Percentiles rank a stretch among this genome's conserved stretches.
phyloP scores from a whole-genome alignment of 495 filamentous ascomycete species.

The Trichoderma virens region DNA sequence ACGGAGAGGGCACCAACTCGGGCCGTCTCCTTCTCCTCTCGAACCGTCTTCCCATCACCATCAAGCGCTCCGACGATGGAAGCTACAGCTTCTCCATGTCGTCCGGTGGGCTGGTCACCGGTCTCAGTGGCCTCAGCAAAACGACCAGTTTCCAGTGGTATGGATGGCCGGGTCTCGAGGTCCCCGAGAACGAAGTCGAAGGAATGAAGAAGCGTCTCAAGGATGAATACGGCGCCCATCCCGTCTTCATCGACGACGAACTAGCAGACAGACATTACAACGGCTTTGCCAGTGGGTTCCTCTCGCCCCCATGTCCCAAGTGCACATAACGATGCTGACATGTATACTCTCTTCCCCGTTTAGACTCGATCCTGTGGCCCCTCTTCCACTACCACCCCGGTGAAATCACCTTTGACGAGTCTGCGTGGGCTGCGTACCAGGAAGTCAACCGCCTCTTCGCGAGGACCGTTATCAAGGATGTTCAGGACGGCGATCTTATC shows the following conservation, averaged over 20 bases:
- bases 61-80: slow-evolving; percentile 78
- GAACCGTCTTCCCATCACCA: slow-evolving; percentile 89
- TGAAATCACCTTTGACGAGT: slow-evolving; percentile 85
- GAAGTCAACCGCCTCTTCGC: slow-evolving; percentile 85
- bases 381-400: slow-evolving; percentile 94
- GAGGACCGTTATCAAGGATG: slow-evolving; percentile 61
- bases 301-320: not conserved
- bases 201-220: slow-evolving; percentile 60
- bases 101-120: slow-evolving; percentile 87
- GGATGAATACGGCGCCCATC: slow-evolving; percentile 64
- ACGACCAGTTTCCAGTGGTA: slow-evolving; percentile 95
- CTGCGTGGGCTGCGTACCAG: slow-evolving; percentile 76
- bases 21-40: slow-evolving; percentile 73
- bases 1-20: slow-evolving; percentile 12
- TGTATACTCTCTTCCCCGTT: slow-evolving; percentile 7
- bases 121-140: slow-evolving; percentile 81
- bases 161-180: slow-evolving; percentile 89
- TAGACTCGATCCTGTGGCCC: slow-evolving; percentile 95
- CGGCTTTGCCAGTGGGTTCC: slow-evolving; percentile 64
- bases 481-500: slow-evolving; percentile 72
- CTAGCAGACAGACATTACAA: slow-evolving; percentile 79
- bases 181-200: slow-evolving; percentile 61
- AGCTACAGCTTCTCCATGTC: slow-evolving; percentile 87
- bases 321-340: not conserved
- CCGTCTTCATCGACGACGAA: slow-evolving; percentile 72